Conservation (phyloP, 495 filamentous ascomycete species). For the Lophiostoma macrostomum region DNA sequence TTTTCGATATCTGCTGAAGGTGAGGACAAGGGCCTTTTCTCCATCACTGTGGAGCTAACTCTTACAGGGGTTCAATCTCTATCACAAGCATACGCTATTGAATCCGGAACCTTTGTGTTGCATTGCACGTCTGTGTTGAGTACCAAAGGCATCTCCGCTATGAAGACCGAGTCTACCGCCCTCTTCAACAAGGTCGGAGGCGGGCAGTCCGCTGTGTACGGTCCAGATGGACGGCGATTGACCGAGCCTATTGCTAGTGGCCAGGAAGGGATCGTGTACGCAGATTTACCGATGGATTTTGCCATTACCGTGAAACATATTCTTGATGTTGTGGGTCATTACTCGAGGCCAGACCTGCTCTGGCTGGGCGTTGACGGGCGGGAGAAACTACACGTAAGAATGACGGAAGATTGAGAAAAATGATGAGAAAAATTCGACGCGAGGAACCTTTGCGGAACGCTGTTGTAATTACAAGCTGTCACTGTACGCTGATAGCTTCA, state of each 20-base stretch:
- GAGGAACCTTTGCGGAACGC: too few species aligned
- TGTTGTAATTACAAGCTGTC: too few species aligned
- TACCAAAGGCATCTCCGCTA: conserved; percentile 44
- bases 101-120: conserved; percentile 52
- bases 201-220: conserved; percentile 51
- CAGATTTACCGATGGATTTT: conserved; percentile 46
- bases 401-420: neutral
- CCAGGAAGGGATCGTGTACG: conserved; percentile 49
- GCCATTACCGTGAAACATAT: conserved; percentile 42
- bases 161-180: conserved; percentile 41
- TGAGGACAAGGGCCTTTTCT: conserved; percentile 1
- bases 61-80: conserved; percentile 40
- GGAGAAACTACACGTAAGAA: conserved; percentile 31
- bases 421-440: neutral
- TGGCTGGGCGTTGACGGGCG: conserved; percentile 48
- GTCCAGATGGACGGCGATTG: conserved; percentile 52
- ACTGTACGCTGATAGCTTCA: too few species aligned
- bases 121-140: conserved; percentile 47
- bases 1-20: conserved; percentile 46
- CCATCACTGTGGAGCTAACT: neutral
- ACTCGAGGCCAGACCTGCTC: conserved; percentile 55
- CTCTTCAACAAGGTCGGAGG: conserved; percentile 46
- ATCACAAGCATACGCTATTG: conserved; percentile 52
- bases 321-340: conserved; percentile 50
- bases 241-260: conserved; percentile 38